Base-by-base conservation (phyloP, 768 basidiomycete genomes). In the Termitomyces sp. region DNA sequence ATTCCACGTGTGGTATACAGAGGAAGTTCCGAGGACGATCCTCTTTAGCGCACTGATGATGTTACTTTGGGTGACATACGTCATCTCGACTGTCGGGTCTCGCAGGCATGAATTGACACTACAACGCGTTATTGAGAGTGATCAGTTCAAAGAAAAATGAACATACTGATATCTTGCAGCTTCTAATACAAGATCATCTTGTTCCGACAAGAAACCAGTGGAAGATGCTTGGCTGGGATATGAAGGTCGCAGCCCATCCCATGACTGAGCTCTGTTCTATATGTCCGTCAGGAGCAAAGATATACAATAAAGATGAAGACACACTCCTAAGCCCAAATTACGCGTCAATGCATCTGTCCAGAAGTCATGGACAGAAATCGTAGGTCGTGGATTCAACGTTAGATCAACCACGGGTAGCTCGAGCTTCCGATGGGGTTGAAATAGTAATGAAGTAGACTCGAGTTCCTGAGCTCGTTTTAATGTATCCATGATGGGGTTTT, bases 401-500 rank as follows among this genome's bases (percentile, higher is more conserved):
- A 55, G 34, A 50, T 62, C 67, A 59, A 68, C 28, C 2, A 67
- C 60, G 10, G 70, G 56, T 8, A 65, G 51, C 12, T 62, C 61
- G 15, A 73, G 64, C 53, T 77, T 72, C 30, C 60, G 48, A 7
- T 73, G 71, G 24, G 71, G 55, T 19, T 54, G 47, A 14, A 37
- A 54, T 34, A 61, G 58, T 46, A 56, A 51, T 42, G 58, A 57
- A 21, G 19, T 22, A 51, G 64, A 41, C 22, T 57, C 57, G 14
- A 40, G 56, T 42, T 49, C 45, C 21, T 53, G 34, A 0, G 64
- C 63, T 17, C 70, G 58, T 32, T 74, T 75, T 22, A 88, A 58
- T 17, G 75, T 70, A 42, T 87, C 83, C 67, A 90, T 71, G 58
- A 90, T 88, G 2, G 88, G 89, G 65, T 92, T 84, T 64, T 90